Base-by-base conservation (phyloP, 2,329 filamentous ascomycete genomes). In the Penicillium olsonii region DNA sequence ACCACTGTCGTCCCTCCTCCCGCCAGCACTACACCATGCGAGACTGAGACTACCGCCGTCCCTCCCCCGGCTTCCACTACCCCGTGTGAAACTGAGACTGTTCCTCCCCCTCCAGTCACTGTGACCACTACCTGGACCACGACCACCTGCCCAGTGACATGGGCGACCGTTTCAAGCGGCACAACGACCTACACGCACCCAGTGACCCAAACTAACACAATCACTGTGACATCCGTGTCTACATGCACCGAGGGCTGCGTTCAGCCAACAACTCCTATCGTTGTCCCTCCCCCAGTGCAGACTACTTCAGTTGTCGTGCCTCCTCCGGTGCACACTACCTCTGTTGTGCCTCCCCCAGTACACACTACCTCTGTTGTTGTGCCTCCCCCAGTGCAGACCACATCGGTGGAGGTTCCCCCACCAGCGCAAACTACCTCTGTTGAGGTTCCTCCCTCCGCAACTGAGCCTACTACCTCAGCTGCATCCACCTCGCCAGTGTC, bases 121-220 rank as follows among this genome's bases (percentile, higher is more conserved):
- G 52, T 59, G 9, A 63, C 60, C 2, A 53, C 50, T 7, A 60
- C 56, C 12, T 63, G 54, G 33, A 60, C 54, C 3, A 67, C 64
- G 1, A 68, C 63, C 2, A 62, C 62, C 26, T 68, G 64, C 53
- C 64, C 65, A 56, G 58, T 62, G 9, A 62, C 57, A 26, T 60
- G 57, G 52, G 60, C 54, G 11, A 57, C 55, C 2, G 45, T 60
- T 20, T 54, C 60, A 19, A 63, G 57, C 31, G 51, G 54, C 26
- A 54, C 62, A 0, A 52, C 56, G 38, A 56, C 54, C 24, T 45
- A 53, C n/a, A 63, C 55, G 10, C 50, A 59, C 20, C 54, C 63
- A 2, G 50, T 62, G 31, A 65, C 62, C 20, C 42, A 53, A n/a
- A 63, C 61, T 2, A 60, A 48, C 34, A 61, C 61, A 8, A 33